A percentile compares a stretch with the other conserved stretches of the same genome.
These are phyloP conservation scores for Fraxinus baroniana DNA, from an alignment of 305 asterid genomes.

Conservation along the genomic window DNA sequence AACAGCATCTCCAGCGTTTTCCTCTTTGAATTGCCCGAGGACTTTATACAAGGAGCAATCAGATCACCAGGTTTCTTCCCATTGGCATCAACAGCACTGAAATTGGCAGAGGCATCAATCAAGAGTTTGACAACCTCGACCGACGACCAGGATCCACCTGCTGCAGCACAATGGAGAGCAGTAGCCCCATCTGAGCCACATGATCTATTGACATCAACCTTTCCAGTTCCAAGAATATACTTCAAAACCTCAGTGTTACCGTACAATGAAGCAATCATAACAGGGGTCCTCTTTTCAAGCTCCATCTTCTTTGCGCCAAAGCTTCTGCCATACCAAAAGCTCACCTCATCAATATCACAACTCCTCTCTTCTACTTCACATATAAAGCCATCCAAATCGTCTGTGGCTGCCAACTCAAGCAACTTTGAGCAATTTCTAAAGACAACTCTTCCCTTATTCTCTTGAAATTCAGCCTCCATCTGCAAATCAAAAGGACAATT, in stretches of 20 bases:
- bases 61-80: conserved; percentile 59
- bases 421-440: conserved; percentile 47
- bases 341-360: conserved; percentile 35
- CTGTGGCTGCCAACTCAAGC: conserved; percentile 57
- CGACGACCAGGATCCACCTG: conserved; percentile 57
- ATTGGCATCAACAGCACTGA: conserved; percentile 36
- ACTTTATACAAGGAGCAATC: conserved; percentile 44
- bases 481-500: conserved; percentile 31
- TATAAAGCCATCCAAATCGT: conserved; percentile 39
- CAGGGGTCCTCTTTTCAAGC: conserved; percentile 61
- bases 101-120: conserved; percentile 43
- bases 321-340: conserved; percentile 56
- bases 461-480: conserved; percentile 51
- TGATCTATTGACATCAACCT: conserved; percentile 57
- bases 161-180: conserved; percentile 71
- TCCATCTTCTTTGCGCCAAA: conserved; percentile 63
- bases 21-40: conserved; percentile 28
- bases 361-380: conserved; percentile 43
- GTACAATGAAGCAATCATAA: conserved; percentile 61
- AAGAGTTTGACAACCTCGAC: conserved; percentile 49
- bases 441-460: conserved; percentile 21
- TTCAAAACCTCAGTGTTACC: conserved; percentile 56
- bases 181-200: conserved; percentile 70
- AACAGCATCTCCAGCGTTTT: conserved; percentile 44
- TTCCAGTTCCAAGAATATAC: conserved; percentile 43